phyloP scores from a whole-genome alignment of 331 rosid genomes.

The Phaseolus coccineus region DNA sequence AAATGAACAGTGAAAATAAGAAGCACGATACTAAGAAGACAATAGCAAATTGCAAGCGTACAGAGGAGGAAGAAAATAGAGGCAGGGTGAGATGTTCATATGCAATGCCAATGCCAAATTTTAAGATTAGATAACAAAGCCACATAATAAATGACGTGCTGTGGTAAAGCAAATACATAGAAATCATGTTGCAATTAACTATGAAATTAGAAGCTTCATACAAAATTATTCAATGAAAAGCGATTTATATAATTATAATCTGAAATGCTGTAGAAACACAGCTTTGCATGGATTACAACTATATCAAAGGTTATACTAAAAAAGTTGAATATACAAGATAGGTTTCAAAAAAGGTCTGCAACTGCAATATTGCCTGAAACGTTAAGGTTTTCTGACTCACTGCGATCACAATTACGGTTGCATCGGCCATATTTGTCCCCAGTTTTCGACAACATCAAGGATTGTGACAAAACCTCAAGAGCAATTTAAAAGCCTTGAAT shows the following conservation, averaged over 20 bases:
- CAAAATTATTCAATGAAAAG: conserved; percentile 25
- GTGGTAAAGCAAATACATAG: background rate
- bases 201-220: background rate
- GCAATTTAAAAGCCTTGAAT: background rate
- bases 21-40: conserved; percentile 3
- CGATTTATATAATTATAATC: background rate
- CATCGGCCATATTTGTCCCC: background rate
- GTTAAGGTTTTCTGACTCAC: too few species aligned
- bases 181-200: conserved; percentile 27
- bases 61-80: background rate
- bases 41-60: too few species aligned
- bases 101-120: conserved; percentile 32
- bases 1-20: conserved; percentile 39
- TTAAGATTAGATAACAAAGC: conserved; percentile 34
- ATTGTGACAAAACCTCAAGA: background rate
- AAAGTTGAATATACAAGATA: conserved; percentile 22
- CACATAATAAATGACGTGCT: conserved; percentile 39
- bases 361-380: background rate
- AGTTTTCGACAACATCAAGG: background rate
- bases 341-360: background rate
- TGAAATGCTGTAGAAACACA: background rate
- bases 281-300: conserved; percentile 53
- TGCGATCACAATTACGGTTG: too few species aligned
- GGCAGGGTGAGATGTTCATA: conserved; percentile 36
- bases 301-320: conserved; percentile 42